Evolutionary conservation across 768 basidiomycete species (phyloP).

Genomic region (Erythrobasidium yunnanense): DNA sequence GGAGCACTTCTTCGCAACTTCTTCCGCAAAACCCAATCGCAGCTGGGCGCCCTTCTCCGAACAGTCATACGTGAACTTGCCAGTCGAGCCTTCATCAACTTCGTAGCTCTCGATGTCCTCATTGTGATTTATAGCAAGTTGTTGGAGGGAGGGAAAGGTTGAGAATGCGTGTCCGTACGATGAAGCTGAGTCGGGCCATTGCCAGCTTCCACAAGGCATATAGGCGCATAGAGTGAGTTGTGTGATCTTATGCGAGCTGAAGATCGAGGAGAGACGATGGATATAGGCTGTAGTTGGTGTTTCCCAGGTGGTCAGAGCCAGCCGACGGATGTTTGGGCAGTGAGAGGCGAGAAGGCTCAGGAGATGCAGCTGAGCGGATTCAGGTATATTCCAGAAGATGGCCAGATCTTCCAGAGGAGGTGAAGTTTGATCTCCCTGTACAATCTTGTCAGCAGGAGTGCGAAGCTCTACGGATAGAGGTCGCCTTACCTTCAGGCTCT

Average conservation of each 20-base stretch:
- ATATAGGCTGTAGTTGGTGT: neutral
- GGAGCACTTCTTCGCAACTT: neutral
- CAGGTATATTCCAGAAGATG: neutral
- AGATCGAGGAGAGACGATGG: neutral
- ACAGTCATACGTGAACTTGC: conserved; percentile 2
- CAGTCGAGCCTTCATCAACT: neutral
- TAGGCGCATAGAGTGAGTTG: neutral
- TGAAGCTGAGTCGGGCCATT: neutral
- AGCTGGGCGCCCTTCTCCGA: neutral
- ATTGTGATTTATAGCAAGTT: neutral
- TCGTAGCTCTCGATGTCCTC: neutral
- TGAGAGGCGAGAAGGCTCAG: neutral
- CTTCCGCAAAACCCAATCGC: neutral
- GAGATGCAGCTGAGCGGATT: neutral
- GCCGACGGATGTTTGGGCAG: neutral
- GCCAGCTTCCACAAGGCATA: neutral
- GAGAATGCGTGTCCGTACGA: neutral
- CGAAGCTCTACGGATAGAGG: neutral
- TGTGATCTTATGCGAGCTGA: neutral
- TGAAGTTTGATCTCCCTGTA: neutral
- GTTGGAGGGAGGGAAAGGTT: neutral
- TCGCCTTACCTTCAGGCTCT: neutral
- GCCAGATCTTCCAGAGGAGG: neutral
- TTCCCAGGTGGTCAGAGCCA: neutral
- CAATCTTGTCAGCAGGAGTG: neutral